Conservation (phyloP, 129 eudicot genomes). For the Pseudognaphalium luteoalbum region DNA sequence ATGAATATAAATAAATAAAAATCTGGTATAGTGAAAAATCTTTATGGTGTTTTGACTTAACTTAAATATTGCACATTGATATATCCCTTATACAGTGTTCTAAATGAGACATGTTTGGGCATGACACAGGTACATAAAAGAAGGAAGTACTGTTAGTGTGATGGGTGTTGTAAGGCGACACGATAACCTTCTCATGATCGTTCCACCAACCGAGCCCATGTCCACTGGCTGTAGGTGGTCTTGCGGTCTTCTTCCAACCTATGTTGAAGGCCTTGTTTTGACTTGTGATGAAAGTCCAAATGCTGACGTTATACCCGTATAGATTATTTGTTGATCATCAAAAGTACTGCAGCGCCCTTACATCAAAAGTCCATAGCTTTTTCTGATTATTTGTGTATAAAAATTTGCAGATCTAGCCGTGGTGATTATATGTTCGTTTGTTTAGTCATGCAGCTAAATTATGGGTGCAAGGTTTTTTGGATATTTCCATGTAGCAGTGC, state of each 20-base stretch:
- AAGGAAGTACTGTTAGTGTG: conserved; percentile 83
- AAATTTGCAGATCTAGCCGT: conserved; percentile 1
- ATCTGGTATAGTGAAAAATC: too few species aligned
- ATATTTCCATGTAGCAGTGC: conserved; percentile 1
- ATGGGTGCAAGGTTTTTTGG: background rate
- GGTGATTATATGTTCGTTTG: background rate
- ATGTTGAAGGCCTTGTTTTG: conserved; percentile 73
- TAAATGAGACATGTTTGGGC: background rate
- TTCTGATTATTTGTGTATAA: background rate
- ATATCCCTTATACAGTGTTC: background rate
- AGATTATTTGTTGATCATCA: conserved; percentile 1
- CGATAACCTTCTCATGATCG: conserved; percentile 76
- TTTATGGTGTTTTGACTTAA: background rate
- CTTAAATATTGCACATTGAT: background rate
- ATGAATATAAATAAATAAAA: too few species aligned
- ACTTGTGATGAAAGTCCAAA: conserved; percentile 64
- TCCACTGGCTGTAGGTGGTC: conserved; percentile 74
- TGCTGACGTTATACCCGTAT: conserved; percentile 72
- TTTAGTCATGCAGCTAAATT: background rate
- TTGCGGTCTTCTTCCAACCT: conserved; percentile 75
- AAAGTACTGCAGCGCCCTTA: background rate
- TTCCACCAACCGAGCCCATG: conserved; percentile 64
- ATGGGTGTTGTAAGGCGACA: conserved; percentile 81
- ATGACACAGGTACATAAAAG: conserved; percentile 65
- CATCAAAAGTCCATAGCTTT: conserved; percentile 1